Evolutionary conservation across 352 stramenopile species (phyloP), one percentile per base, ranked within the genome.

Genomic region (Pythium apleroticum): DNA sequence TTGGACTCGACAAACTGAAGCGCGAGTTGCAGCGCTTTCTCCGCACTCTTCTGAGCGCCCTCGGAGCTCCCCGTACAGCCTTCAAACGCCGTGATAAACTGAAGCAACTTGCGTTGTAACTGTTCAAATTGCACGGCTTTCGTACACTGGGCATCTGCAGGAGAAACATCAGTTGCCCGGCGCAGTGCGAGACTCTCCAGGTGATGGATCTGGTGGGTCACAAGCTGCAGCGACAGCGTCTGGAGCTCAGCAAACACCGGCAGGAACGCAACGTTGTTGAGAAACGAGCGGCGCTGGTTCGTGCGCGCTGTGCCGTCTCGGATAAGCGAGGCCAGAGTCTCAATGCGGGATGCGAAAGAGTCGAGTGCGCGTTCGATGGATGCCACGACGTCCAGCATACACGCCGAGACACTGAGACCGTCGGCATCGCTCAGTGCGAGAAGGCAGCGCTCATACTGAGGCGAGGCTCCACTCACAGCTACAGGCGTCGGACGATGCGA

Each of bases 61-160:
- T 76, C 66, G 12, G 58, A 57, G 50, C 71, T 83, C 0, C 79
- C 74, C 6, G 74, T 76, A 57, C 78, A 90, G 10, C 81, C 79
- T 74, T 90, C 78, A 57, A 90, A 90, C 9, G 80, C 83, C 0
- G 78, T 89, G 60, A 87, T 71, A 52, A 86, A 89, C 59, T 86
- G 79, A 54, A 89, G 53, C 11, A 88, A 70, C 61, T 90, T 90
- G 27, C 61, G 68, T 60, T 90, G 81, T 10, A 90, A 60, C 31
- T 75, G 60, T 52, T 89, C 79, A 43, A 88, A 67, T 19, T 60
- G 43, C 0, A 22, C 19, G 14, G 52, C 31, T 20, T 52, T 37
- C 17, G 33, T 25, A 31, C 61, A 68, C 20, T 62, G 35, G 8
- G 0, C 20, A 15, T 52, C 45, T 9, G 45, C n/a, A 27, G 37